Percentiles rank a stretch among this genome's conserved stretches.
Evolutionary conservation across 2,329 filamentous ascomycete genomes (phyloP).

Genomic region (Aspergillus ibericus): DNA sequence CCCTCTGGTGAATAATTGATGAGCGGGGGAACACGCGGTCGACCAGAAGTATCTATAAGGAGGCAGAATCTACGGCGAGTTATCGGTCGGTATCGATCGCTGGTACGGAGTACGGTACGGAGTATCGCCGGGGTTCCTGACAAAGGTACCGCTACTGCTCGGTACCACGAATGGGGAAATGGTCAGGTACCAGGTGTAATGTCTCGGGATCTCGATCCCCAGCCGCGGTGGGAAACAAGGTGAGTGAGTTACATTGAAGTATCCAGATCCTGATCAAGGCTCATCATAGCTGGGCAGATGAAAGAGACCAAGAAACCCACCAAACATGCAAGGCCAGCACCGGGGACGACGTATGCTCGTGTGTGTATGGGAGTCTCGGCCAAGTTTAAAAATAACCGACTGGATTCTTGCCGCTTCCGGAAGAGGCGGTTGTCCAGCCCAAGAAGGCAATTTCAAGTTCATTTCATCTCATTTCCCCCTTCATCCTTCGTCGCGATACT

Average conservation of each 20-base stretch:
- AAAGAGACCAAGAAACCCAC: background rate
- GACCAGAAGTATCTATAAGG: background rate
- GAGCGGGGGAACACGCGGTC: background rate
- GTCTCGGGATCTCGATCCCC: background rate
- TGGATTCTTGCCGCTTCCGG: conserved; percentile 14
- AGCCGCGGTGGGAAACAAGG: background rate
- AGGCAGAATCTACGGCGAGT: background rate
- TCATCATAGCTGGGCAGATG: background rate
- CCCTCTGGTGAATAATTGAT: background rate
- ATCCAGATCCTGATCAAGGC: no score
- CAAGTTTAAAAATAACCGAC: conserved; percentile 1
- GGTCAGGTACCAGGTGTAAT: background rate
- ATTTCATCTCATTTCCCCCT: background rate
- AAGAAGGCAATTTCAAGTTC: background rate
- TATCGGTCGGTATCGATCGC: background rate
- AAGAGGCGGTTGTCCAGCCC: background rate
- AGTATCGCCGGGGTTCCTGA: background rate
- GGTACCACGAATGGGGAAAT: background rate
- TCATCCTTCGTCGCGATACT: background rate
- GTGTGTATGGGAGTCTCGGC: background rate
- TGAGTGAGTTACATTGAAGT: no score
- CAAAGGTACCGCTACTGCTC: background rate
- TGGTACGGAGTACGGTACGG: background rate
- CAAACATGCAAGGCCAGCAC: background rate
- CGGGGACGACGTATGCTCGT: background rate